A percentile compares a stretch with the other conserved stretches of the same genome.
phyloP scores from a whole-genome alignment of 2,329 filamentous ascomycete genomes.

The Colletotrichum gloeosporioides region DNA sequence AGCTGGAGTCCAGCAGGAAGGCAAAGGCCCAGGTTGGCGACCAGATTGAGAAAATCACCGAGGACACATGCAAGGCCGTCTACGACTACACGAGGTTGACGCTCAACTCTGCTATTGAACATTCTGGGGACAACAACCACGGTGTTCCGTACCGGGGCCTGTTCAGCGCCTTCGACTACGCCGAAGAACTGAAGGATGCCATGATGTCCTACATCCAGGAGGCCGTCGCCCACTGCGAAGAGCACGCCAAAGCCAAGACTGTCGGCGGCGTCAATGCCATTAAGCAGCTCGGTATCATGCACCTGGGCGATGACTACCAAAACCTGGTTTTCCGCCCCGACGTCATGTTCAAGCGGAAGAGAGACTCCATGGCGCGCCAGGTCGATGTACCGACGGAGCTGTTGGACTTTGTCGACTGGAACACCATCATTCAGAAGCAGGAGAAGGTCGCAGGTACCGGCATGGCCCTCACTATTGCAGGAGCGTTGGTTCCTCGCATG shows the following conservation, averaged over 20 bases:
- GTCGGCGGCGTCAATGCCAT: conserved; percentile 84
- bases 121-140: conserved; percentile 78
- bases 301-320: conserved; percentile 86
- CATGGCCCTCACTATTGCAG: conserved; percentile 91
- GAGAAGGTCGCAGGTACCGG: conserved; percentile 95
- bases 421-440: conserved; percentile 82
- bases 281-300: conserved; percentile 85
- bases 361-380: conserved; percentile 81
- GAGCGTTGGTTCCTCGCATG: conserved; percentile 81
- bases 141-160: conserved; percentile 88
- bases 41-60: conserved; percentile 80
- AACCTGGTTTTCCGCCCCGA: conserved; percentile 89
- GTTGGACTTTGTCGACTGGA: conserved; percentile 91
- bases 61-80: conserved; percentile 83
- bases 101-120: conserved; percentile 76
- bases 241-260: conserved; percentile 80
- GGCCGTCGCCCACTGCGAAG: conserved; percentile 81
- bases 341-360: conserved; percentile 88
- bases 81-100: conserved; percentile 83
- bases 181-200: conserved; percentile 88
- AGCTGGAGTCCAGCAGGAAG: conserved; percentile 83
- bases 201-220: conserved; percentile 89
- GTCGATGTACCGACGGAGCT: conserved; percentile 88
- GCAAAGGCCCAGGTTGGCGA: conserved; percentile 82
- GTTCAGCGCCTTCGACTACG: conserved; percentile 86